Evolutionary conservation across 148 eudicot species (phyloP), one percentile per base, ranked within the genome.

Genomic region (Simmondsia chinensis): DNA sequence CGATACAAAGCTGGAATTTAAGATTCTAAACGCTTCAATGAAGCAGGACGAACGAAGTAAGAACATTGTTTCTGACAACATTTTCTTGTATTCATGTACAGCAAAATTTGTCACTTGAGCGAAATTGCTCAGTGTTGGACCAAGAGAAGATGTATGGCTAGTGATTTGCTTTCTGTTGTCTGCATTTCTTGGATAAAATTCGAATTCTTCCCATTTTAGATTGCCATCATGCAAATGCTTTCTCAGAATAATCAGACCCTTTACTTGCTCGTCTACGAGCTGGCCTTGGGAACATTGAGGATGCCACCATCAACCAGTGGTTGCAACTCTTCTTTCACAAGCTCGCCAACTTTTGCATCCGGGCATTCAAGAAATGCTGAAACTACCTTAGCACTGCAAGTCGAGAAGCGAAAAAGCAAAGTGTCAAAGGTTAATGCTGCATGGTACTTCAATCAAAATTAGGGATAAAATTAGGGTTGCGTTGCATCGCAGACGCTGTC

Each of bases 291-390:
- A 32, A 91, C 35, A 48, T 60, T 70, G 22, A 91, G 79, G 23
- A 56, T 16, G 19, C 94, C 95, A 12, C 54, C 43, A 18, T 79
- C 71, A 20, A 85, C 12, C 40, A 91, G 49, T 44, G 88, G 95
- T 68, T 85, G 78, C 66, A 91, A 44, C 60, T 82, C 94, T 27
- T 74, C 37, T 39, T 60, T 72, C 10, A 83, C 74, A 59, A 76
- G 54, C 35, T 70, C 55, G 8, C 64, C 71, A 13, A 82, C 70
- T 9, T 35, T 32, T 3, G 78, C 19, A 54, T 85, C 72, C 0
- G 85, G 53, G 19, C 85, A 73, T 52, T 91, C 95, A 36, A 76
- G 21, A 47, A 62, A 85, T n/a, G 97, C 93, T 43, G 48, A 56
- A 14, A 91, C 61, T 17, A 91, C 75, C 72, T 77, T 85, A 4